A percentile compares a stretch with the other conserved stretches of the same genome.
Conservation (phyloP, 257 asterid genomes). For the Jasminum sambac region DNA sequence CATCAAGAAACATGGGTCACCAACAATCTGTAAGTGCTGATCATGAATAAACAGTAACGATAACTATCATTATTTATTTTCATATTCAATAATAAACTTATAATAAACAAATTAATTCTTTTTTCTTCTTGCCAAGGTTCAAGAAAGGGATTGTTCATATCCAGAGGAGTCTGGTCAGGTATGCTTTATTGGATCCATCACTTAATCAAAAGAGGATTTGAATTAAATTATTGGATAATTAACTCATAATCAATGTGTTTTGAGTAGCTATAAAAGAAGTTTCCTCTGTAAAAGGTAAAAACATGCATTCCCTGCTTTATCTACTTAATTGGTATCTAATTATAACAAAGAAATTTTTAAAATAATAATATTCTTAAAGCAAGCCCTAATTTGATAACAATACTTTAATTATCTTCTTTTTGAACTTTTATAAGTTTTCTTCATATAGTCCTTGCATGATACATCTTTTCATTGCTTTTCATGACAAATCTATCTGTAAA, state of each 20-base stretch:
- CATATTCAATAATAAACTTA: background rate
- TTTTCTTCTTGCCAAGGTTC: background rate
- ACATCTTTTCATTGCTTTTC: no score
- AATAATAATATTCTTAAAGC: background rate
- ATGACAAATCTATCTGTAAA: no score
- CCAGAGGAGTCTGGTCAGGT: constrained; percentile 27
- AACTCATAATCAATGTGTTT: background rate
- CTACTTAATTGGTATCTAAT: background rate
- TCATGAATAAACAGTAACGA: no score
- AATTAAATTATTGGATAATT: background rate
- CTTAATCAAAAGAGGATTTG: background rate
- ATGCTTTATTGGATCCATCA: constrained; percentile 28
- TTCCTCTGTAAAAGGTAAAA: constrained; percentile 7
- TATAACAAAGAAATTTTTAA: background rate
- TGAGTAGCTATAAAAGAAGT: constrained; percentile 18
- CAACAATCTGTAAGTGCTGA: background rate
- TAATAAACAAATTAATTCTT: background rate
- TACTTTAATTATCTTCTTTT: background rate
- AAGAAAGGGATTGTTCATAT: constrained; percentile 17
- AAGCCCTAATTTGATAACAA: background rate
- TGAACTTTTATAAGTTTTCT: background rate
- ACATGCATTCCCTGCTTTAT: constrained; percentile 22
- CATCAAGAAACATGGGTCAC: background rate
- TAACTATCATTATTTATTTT: no score
- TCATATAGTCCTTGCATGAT: no score